Evolutionary conservation across 192 early-diverging fungal species (phyloP).

Genomic region (Phlyctochytrium planicorne): DNA sequence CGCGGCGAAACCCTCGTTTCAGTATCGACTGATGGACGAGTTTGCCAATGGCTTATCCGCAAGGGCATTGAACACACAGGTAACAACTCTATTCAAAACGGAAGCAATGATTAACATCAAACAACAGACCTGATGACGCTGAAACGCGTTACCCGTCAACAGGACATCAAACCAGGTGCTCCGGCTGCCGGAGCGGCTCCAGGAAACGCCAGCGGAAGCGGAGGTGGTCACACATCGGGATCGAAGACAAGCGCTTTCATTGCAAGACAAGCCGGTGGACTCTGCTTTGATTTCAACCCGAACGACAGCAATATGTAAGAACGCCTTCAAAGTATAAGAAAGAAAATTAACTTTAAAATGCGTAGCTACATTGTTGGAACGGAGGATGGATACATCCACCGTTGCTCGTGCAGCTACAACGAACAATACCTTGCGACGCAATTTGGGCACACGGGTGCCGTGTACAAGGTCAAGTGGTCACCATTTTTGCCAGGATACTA

Average conservation of each 20-base stretch:
- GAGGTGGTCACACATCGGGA: constrained; percentile 23
- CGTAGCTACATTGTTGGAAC: constrained; percentile 58
- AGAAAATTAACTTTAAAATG: not conserved
- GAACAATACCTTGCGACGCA: constrained; percentile 61
- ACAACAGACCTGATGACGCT: constrained; percentile 56
- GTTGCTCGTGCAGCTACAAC: constrained; percentile 61
- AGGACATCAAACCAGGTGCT: constrained; percentile 27
- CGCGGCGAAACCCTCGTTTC: constrained; percentile 51
- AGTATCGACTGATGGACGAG: constrained; percentile 58
- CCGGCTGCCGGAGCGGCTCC: not conserved
- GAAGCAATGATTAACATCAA: not conserved
- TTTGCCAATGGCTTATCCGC: constrained; percentile 54
- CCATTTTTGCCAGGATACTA: constrained; percentile 50
- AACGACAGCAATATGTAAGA: constrained; percentile 55
- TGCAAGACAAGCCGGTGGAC: constrained; percentile 54
- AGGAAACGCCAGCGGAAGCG: constrained; percentile 1
- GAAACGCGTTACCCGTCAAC: constrained; percentile 54
- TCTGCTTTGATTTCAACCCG: constrained; percentile 63
- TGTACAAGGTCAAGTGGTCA: constrained; percentile 57
- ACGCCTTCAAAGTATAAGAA: not conserved
- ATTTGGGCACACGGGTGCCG: constrained; percentile 53
- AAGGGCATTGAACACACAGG: constrained; percentile 58
- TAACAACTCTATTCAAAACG: no score
- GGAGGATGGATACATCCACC: constrained; percentile 58
- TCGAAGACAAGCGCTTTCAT: constrained; percentile 48